Conservation (phyloP, 768 basidiomycete species). For the Suillus brevipes region DNA sequence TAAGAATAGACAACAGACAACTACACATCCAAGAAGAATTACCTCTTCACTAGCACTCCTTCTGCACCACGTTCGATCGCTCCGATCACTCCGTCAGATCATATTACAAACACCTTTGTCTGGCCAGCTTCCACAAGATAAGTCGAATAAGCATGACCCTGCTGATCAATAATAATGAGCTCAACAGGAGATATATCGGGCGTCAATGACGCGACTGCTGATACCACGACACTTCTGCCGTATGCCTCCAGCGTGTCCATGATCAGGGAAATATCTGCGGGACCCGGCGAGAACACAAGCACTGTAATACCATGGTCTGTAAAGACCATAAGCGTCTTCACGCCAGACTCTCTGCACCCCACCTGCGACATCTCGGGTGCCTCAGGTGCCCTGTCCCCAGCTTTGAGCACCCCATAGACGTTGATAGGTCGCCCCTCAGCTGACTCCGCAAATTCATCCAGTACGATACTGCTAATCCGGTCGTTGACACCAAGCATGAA, state of each 20-base stretch:
- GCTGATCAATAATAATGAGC: constrained; percentile 34
- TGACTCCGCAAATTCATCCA: constrained; percentile 6
- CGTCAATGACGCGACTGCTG: not conserved
- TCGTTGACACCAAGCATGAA: constrained; percentile 34
- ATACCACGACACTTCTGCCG: not conserved
- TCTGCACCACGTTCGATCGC: constrained; percentile 23
- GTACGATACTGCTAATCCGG: constrained; percentile 14
- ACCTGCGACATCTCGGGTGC: constrained; percentile 19
- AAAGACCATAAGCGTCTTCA: constrained; percentile 26
- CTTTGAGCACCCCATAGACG: constrained; percentile 12
- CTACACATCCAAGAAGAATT: not conserved
- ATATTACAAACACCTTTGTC: constrained; percentile 34
- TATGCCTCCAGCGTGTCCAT: not conserved
- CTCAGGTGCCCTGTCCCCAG: constrained; percentile 15
- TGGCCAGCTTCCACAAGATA: constrained; percentile 35
- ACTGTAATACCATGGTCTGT: constrained; percentile 18
- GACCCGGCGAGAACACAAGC: constrained; percentile 13
- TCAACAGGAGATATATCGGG: constrained; percentile 17
- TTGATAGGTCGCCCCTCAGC: constrained; percentile 1
- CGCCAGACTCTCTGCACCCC: constrained; percentile 4
- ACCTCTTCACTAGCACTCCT: constrained; percentile 14
- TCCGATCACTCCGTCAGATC: constrained; percentile 21
- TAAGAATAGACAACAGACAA: not conserved
- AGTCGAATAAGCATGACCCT: constrained; percentile 35
- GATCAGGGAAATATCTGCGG: constrained; percentile 10